Base-by-base conservation (phyloP, 768 basidiomycete genomes). In the Amyloporia xantha region DNA sequence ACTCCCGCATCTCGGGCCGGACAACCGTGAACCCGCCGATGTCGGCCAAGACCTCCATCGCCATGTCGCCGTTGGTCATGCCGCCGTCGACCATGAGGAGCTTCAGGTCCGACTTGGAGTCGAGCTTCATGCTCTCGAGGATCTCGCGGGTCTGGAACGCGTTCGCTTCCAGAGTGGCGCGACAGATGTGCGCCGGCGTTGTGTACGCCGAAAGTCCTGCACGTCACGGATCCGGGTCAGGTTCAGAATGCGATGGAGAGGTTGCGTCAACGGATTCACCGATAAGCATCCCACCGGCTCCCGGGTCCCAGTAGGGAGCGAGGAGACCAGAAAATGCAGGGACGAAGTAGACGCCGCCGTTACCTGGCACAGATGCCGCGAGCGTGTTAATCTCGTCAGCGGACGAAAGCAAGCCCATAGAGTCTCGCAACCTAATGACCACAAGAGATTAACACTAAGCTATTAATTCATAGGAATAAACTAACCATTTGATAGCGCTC, bases 71-170 rank as follows among this genome's bases (percentile, higher is more conserved):
- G 55, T 94, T 95, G 10, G 93, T 96, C 87, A 96, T 94, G 13
- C 93, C 92, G n/a, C 96, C 96, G 65, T 98, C 96, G 28, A 99
- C 95, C 65, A 86, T 94, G 54, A 99, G 81, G 57, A 86, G 77
- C 61, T 85, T 83, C 47, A 96, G 75, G 41, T 87, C 82, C 4
- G 74, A 72, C 13, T 77, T 77, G n/a, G 89, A 86, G 68, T 99
- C 95, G 47, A 87, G 70, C 63, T 88, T 84, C 87, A 99, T 99
- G 60, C 89, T 86, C 64, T 97, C 92, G 41, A 98, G 77, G 57
- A 99, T 90, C 6, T 91, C 96, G 49, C 88, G 81, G 11, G 95
- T 96, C 68, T 97, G 94, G 73, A 85, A 98, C 12, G 92, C 93
- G 51, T 89, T 95, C 20, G 96, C 94, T 67, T 98, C 96, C 44